Percentiles rank a stretch among this genome's conserved stretches.
Conservation (phyloP, 2,329 filamentous ascomycete genomes). For the Colletotrichum sojae region DNA sequence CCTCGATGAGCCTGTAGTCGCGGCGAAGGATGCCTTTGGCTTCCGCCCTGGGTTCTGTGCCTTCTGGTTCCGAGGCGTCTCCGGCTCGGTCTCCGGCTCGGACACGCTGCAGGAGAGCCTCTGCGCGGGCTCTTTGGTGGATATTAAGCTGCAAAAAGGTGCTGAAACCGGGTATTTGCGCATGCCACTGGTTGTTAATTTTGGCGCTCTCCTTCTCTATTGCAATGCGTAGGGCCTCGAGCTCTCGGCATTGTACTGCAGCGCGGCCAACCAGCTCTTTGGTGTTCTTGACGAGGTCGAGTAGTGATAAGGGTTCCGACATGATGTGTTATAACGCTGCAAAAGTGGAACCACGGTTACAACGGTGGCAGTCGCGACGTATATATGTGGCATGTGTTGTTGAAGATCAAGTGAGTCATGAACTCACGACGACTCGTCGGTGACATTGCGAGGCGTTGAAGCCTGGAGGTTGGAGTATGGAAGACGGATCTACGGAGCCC, state of each 20-base stretch:
- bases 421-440: too few relatives aligned
- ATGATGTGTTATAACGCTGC: too few relatives aligned
- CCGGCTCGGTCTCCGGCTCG: slow-evolving; percentile 5
- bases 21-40: slow-evolving; percentile 13
- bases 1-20: slow-evolving; percentile 31
- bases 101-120: slow-evolving; percentile 24
- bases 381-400: too few relatives aligned
- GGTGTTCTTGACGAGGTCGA: slow-evolving; percentile 7
- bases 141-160: slow-evolving; percentile 30
- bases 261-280: slow-evolving; percentile 17
- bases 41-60: too few relatives aligned
- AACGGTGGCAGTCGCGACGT: too few relatives aligned
- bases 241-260: slow-evolving; percentile 18
- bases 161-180: slow-evolving; percentile 33
- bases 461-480: too few relatives aligned
- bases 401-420: too few relatives aligned
- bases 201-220: slow-evolving; percentile 14
- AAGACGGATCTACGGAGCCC: too few relatives aligned
- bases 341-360: too few relatives aligned
- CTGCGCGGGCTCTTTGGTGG: slow-evolving; percentile 18
- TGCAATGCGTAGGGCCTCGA: slow-evolving; percentile 13
- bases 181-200: slow-evolving; percentile 35
- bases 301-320: neutral
- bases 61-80: neutral
- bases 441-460: too few relatives aligned